Base-by-base conservation (phyloP, 768 basidiomycete species). In the Asterophora lycoperdoides region DNA sequence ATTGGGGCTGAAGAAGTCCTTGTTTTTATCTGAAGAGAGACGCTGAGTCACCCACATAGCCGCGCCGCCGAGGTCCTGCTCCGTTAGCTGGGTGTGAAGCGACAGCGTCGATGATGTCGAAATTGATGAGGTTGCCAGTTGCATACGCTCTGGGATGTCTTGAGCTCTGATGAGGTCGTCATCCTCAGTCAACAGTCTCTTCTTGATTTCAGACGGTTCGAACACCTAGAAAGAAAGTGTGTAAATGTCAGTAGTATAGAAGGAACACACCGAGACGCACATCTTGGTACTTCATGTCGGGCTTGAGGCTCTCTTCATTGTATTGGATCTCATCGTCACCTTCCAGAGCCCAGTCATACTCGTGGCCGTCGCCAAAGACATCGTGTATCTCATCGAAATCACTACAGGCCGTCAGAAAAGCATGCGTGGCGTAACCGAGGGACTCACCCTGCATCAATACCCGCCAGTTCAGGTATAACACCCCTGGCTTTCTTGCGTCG, bases 131-230 rank as follows among this genome's bases (percentile, higher is more conserved):
- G 83, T 87, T 11, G 85, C 81, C 15, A 98, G 78, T 64, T 95
- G 93, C 87, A 94, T 93, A 41, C 96, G 86, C 64, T 99, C 96
- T 1, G 96, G 96, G 32, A 90, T 81, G 67, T 98, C 96, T 61
- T 80, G 82, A 14, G 79, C 82, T 39, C 94, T 86, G 53, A 99
- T 94, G 39, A 91, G 72, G 59, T 95, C 90, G 65, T 99, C 96
- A 49, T 91, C 92, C 55, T 93, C 92, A 3, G 93, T 95, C 23
- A 98, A 73, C 74, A 91, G 75, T 34, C 89, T 80, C 52, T 84
- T 86, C 44, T 82, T 83, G 62, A 99, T 98, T 71, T 97, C 93
- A 9, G 94, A 89, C 0, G 96, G 96, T 63, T 99, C 96, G 57
- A 98, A 99, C 52, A 98, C 92, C 93, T 98, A 58, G 10, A 42